Evolutionary conservation across 2,329 filamentous ascomycete species (phyloP).

Genomic region (Colletotrichum musicola): DNA sequence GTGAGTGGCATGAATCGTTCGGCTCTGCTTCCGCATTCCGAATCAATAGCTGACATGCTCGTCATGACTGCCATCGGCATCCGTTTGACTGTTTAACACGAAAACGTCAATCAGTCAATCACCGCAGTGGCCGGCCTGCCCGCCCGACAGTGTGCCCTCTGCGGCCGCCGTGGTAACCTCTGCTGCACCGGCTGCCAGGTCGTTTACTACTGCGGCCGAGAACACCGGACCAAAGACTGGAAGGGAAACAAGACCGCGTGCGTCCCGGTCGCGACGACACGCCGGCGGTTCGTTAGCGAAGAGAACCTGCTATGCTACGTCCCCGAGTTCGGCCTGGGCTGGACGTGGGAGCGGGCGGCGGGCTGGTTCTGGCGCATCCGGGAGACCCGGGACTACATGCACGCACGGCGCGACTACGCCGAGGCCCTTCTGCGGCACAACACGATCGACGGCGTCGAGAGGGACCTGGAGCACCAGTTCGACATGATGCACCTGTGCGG

Average conservation of each 20-base stretch:
- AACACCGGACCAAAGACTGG: slow-evolving; percentile 56
- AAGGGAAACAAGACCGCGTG: slow-evolving; percentile 55
- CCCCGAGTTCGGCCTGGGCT: slow-evolving; percentile 43
- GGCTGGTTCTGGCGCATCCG: slow-evolving; percentile 58
- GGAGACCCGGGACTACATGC: slow-evolving; percentile 60
- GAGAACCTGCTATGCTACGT: slow-evolving; percentile 53
- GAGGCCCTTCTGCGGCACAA: slow-evolving; percentile 50
- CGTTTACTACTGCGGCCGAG: slow-evolving; percentile 58
- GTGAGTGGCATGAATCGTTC: no score
- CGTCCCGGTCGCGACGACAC: slow-evolving; percentile 49
- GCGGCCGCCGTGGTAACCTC: slow-evolving; percentile 41
- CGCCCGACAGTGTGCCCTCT: slow-evolving; percentile 8
- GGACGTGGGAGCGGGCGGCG: slow-evolving; percentile 53
- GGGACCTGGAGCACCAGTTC: slow-evolving; percentile 53
- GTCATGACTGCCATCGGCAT: no score
- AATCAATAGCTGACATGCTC: no score
- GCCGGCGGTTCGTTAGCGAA: slow-evolving; percentile 47
- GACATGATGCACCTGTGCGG: slow-evolving; percentile 60
- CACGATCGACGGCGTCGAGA: slow-evolving; percentile 50
- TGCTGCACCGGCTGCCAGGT: slow-evolving; percentile 58
- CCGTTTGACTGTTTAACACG: no score
- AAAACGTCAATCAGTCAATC: background rate
- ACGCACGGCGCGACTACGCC: slow-evolving; percentile 48
- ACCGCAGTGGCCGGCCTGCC: background rate
- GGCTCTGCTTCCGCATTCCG: no score